Percentiles rank a stretch among this genome's conserved stretches.
Conservation (phyloP, 768 basidiomycete genomes). For the Termitomyces sp. region DNA sequence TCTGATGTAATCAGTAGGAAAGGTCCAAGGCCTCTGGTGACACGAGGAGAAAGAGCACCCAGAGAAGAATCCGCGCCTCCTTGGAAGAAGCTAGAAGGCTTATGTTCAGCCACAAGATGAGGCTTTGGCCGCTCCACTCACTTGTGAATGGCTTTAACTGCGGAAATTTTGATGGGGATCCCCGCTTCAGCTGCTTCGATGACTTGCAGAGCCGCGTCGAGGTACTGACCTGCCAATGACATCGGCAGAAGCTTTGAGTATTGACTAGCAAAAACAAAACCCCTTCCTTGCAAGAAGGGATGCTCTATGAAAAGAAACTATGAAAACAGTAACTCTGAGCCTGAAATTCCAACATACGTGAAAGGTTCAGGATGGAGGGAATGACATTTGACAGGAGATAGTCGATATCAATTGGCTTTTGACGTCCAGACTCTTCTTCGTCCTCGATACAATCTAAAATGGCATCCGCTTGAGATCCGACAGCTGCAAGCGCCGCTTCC, state of each 20-base stretch:
- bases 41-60: conserved; percentile 62
- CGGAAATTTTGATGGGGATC: conserved; percentile 91
- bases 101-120: conserved; percentile 5
- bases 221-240: conserved; percentile 77
- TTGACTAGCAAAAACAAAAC: conserved; percentile 92
- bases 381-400: conserved; percentile 74
- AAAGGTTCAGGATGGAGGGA: conserved; percentile 66
- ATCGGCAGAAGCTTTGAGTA: conserved; percentile 72
- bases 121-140: conserved; percentile 30
- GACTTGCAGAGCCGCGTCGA: conserved; percentile 83
- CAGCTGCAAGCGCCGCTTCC: conserved; percentile 77
- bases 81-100: conserved; percentile 59
- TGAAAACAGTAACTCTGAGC: background rate
- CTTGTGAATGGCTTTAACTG: conserved; percentile 93
- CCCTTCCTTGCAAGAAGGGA: conserved; percentile 93
- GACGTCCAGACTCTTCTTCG: conserved; percentile 58
- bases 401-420: conserved; percentile 74
- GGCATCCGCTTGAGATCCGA: conserved; percentile 78
- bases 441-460: conserved; percentile 77
- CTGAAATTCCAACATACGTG: conserved; percentile 47
- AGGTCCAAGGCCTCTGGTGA: conserved; percentile 79
- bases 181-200: conserved; percentile 69
- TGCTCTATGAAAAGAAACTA: conserved; percentile 46
- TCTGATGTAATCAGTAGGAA: conserved; percentile 79
- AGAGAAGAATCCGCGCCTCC: conserved; percentile 59